Conservation (phyloP, 2,329 filamentous ascomycete genomes). For the Aspergillus viridinutans region DNA sequence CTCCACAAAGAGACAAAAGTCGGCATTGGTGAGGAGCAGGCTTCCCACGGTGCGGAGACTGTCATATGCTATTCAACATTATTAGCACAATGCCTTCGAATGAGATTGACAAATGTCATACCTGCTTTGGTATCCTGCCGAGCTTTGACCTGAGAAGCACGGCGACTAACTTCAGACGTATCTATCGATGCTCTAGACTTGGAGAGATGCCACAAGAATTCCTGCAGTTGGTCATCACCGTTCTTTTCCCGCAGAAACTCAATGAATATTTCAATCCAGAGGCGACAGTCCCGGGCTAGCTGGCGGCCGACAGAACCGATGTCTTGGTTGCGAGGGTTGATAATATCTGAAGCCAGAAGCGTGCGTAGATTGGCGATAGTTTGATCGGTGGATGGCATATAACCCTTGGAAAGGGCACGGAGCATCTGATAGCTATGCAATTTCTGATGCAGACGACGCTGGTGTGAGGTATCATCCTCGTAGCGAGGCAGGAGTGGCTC, state of each 20-base stretch:
- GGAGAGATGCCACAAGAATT: constrained; percentile 80
- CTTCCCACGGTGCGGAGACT: constrained; percentile 79
- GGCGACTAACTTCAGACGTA: constrained; percentile 57
- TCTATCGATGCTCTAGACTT: constrained; percentile 70
- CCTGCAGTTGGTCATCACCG: constrained; percentile 76
- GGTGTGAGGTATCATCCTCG: constrained; percentile 69
- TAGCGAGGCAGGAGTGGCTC: constrained; percentile 76
- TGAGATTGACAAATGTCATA: constrained; percentile 26
- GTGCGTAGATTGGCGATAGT: constrained; percentile 73
- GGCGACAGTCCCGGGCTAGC: constrained; percentile 66
- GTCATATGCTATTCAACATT: constrained; percentile 58
- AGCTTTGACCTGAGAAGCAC: constrained; percentile 59
- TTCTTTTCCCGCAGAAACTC: constrained; percentile 82
- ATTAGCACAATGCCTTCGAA: constrained; percentile 3
- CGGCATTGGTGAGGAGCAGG: constrained; percentile 81
- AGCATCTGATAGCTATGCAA: constrained; percentile 92
- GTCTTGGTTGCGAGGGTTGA: constrained; percentile 70
- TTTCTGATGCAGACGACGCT: constrained; percentile 78
- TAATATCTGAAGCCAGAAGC: constrained; percentile 69
- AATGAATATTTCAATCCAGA: constrained; percentile 75
- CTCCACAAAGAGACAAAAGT: constrained; percentile 80
- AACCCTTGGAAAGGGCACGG: constrained; percentile 74
- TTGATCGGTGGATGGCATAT: constrained; percentile 90
- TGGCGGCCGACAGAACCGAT: constrained; percentile 74
- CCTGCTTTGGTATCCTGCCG: constrained; percentile 69